Evolutionary conservation across 768 basidiomycete species (phyloP).

Genomic region (Xerocomus potaroensis): DNA sequence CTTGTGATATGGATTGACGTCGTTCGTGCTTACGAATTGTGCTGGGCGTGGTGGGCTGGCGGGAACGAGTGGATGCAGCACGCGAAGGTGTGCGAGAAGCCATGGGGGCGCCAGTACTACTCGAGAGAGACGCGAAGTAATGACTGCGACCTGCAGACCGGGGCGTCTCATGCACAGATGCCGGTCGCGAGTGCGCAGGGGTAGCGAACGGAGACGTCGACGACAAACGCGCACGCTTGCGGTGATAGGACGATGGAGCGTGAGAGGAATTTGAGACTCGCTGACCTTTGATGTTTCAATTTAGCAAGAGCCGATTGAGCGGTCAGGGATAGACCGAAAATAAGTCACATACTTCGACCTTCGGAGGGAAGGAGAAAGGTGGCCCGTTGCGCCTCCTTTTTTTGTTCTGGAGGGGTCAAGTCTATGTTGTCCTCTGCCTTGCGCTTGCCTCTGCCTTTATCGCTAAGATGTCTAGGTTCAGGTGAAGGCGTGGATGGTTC

Average conservation of each 20-base stretch:
- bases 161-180: constrained; percentile 28
- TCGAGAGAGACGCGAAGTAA: constrained; percentile 33
- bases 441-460: constrained; percentile 54
- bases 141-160: constrained; percentile 12
- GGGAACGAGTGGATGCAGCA: constrained; percentile 34
- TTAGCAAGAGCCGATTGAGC: constrained; percentile 24
- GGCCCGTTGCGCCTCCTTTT: constrained; percentile 45
- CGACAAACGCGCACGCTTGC: constrained; percentile 65
- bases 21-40: constrained; percentile 29
- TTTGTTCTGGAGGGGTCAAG: constrained; percentile 61
- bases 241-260: constrained; percentile 69
- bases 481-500: constrained; percentile 33
- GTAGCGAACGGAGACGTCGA: constrained; percentile 32
- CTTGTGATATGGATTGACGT: constrained; percentile 58
- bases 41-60: constrained; percentile 23
- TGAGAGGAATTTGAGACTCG: constrained; percentile 51
- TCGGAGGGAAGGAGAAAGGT: constrained; percentile 59
- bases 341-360: constrained; percentile 48
- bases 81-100: constrained; percentile 35
- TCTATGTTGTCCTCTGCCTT: constrained; percentile 75
- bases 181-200: constrained; percentile 29
- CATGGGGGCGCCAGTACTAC: constrained; percentile 28
- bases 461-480: constrained; percentile 28
- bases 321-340: constrained; percentile 10
- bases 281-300: constrained; percentile 38